Evolutionary conservation across 345 rosid genomes (phyloP).

Genomic region (Aquilaria malaccensis): DNA sequence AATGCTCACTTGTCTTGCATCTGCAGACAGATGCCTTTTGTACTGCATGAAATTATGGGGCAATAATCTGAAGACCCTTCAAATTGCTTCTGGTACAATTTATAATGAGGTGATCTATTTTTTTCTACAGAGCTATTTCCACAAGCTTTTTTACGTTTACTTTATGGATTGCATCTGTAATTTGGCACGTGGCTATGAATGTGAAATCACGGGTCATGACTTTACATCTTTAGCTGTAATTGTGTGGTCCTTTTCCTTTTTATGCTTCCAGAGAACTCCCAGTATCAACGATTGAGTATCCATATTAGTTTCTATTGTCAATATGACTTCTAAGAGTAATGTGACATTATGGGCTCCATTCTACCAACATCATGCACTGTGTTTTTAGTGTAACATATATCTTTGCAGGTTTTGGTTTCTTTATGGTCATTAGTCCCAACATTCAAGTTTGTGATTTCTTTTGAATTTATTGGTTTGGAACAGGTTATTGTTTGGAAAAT

Average conservation of each 20-base stretch:
- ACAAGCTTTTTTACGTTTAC: no score
- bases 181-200: background rate
- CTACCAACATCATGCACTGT: no score
- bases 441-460: slow-evolving; percentile 12
- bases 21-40: slow-evolving; percentile 76
- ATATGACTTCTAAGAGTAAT: background rate
- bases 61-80: slow-evolving; percentile 47
- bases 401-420: background rate
- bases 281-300: background rate
- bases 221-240: background rate
- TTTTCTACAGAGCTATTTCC: background rate
- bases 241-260: background rate
- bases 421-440: background rate
- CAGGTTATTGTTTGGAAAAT: slow-evolving; percentile 89
- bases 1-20: slow-evolving; percentile 5
- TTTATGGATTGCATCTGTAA: background rate
- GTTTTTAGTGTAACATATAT: background rate
- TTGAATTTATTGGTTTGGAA: slow-evolving; percentile 19
- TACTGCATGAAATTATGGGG: slow-evolving; percentile 94
- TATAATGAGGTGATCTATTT: slow-evolving; percentile 61
- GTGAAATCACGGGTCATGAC: background rate
- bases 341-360: no score
- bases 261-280: background rate
- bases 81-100: slow-evolving; percentile 85
- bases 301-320: background rate